Base-by-base conservation (phyloP, 169 alveolate genomes). In the Eimeria sp. region DNA sequence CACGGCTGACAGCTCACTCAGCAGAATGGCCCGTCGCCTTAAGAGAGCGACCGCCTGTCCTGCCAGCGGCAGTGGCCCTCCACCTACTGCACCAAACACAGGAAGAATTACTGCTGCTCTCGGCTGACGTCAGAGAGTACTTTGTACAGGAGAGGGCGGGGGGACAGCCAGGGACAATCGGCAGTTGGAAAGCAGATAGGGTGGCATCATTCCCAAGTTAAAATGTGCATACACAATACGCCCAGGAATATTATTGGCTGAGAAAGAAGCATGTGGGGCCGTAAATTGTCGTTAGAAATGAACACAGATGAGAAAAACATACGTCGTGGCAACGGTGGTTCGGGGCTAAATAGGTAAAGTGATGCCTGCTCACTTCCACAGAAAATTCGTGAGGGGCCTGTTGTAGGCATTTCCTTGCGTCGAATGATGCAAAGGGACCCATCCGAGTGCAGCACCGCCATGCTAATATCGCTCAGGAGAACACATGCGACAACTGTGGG, bases 1-100 rank as follows among this genome's bases (percentile, higher is more conserved):
- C 18, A 63, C 93, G 27, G 83, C 82, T 5, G 93, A 87, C 30
- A 87, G 93, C 93, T 87, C 93, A 49, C 67, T 87, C 47, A 87
- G 27, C 20, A 87, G 83, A 47, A 63, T 40, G 82, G 93, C 93
- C 72, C 93, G 34, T 51, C 93, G n/a, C 49, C 93, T 30, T 30
- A 87, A 63, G n/a, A 87, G 73, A 5, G 93, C 93, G 51, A 87
- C 82, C 7, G 93, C 93, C 80, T 87, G 93, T 9, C 93, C 93
- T 5, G 93, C 20, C 40, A 87, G 72, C 67, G 93, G 93, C 82
- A 63, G 82, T n/a, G 93, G 82, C 43, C 61, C 47, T 30, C 83
- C 93, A 43, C 82, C 61, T 87, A 49, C 30, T 87, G 34, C 78
- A 58, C 47, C 82, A 87, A 7, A 25, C 93, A 22, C 58, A 87